Conservation (phyloP, 1,284 basidiomycete genomes). For the Cryptococcus sp. region DNA sequence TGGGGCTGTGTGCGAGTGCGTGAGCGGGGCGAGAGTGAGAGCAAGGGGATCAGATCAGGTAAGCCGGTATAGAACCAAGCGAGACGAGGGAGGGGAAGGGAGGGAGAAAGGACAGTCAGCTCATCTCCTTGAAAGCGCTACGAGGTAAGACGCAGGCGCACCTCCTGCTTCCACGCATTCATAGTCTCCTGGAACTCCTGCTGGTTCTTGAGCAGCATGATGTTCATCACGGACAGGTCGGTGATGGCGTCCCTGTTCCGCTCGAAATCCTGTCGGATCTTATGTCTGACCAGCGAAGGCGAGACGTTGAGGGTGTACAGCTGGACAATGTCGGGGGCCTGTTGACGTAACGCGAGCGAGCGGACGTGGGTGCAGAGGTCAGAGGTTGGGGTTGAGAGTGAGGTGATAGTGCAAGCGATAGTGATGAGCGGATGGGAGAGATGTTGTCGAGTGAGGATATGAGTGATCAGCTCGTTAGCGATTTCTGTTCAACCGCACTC, state of each 20-base stretch:
- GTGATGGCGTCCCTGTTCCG: constrained; percentile 72
- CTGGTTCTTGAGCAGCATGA: constrained; percentile 81
- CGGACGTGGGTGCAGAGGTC: too few relatives aligned
- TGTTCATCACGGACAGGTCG: constrained; percentile 81
- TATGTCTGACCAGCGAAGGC: constrained; percentile 76
- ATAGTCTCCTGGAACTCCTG: constrained; percentile 93
- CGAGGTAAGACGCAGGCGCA: constrained; percentile 29
- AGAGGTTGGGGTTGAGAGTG: neutral
- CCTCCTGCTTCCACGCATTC: constrained; percentile 86
- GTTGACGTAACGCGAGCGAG: neutral
- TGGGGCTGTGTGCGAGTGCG: constrained; percentile 40
- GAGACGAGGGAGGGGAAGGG: neutral
- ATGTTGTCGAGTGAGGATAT: too few relatives aligned
- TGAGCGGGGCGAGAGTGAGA: neutral
- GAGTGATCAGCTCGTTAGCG: too few relatives aligned
- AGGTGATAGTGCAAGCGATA: neutral
- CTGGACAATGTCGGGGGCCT: constrained; percentile 87
- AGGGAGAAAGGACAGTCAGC: neutral
- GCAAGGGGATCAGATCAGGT: neutral
- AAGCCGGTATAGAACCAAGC: neutral
- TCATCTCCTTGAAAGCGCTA: neutral
- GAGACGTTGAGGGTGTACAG: constrained; percentile 84
- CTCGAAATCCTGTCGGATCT: constrained; percentile 87
- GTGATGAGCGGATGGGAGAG: neutral
- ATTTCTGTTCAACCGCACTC: too few relatives aligned